phyloP scores from a whole-genome alignment of 2,329 filamentous ascomycete genomes.

The Diplocarpon rosae region DNA sequence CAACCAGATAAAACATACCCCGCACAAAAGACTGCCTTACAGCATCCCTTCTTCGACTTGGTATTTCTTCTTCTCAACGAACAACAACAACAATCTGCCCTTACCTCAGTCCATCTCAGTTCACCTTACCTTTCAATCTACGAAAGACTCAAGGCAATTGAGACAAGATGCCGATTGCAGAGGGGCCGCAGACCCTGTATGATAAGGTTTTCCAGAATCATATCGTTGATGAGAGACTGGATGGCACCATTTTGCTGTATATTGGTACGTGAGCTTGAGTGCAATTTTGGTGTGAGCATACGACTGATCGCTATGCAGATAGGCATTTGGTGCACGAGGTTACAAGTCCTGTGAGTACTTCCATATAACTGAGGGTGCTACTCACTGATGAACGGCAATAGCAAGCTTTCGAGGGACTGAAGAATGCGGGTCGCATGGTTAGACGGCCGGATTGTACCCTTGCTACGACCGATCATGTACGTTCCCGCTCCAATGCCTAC shows the following conservation, averaged over 20 bases:
- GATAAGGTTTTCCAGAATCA: constrained; percentile 96
- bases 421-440: constrained; percentile 78
- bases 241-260: constrained; percentile 86
- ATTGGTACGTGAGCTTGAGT: constrained; percentile 54
- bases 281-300: not conserved
- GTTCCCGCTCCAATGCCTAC: constrained; percentile 27
- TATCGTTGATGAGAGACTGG: constrained; percentile 88
- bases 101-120: not conserved
- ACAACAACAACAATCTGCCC: not conserved
- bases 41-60: no score
- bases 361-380: not conserved
- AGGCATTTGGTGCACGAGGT: constrained; percentile 97
- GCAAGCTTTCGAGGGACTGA: constrained; percentile 95
- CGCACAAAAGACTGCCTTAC: not conserved
- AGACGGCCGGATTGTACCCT: constrained; percentile 93
- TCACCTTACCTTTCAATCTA: no score
- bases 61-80: no score
- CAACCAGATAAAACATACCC: not conserved
- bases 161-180: constrained; percentile 59
- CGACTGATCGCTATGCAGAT: constrained; percentile 40
- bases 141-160: not conserved
- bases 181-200: constrained; percentile 76
- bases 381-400: constrained; percentile 29
- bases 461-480: constrained; percentile 90
- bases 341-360: constrained; percentile 69